Conservation (phyloP, 73 alveolate species). For the Effrenium voratum region DNA sequence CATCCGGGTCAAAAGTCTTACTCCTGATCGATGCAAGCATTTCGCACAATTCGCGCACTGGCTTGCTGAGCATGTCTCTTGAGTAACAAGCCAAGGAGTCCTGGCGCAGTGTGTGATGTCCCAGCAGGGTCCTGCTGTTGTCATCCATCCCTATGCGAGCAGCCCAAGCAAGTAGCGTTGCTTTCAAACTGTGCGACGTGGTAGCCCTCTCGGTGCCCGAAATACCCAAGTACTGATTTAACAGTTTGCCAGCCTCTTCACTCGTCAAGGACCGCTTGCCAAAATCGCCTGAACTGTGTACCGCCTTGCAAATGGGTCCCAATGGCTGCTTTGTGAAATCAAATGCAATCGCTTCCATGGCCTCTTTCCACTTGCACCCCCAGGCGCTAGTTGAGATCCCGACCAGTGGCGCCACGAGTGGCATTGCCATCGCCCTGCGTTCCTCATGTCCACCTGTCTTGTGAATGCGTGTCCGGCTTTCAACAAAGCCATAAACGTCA, state of each 20-base stretch:
- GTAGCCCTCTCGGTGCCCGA: neutral
- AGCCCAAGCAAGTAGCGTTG: neutral
- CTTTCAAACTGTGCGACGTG: conserved; percentile 6
- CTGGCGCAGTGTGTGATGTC: neutral
- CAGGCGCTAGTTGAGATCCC: neutral
- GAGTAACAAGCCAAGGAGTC: conserved; percentile 8
- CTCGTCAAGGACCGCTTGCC: neutral
- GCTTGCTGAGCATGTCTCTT: neutral
- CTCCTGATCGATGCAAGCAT: neutral
- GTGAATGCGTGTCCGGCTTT: neutral
- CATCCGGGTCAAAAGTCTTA: neutral
- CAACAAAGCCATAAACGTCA: neutral
- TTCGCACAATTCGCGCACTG: neutral
- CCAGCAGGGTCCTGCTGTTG: neutral
- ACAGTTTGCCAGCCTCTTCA: neutral
- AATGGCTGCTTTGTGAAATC: neutral
- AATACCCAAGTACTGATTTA: neutral
- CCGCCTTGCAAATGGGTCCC: neutral
- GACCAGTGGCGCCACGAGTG: neutral
- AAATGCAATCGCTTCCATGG: neutral
- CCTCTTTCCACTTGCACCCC: neutral
- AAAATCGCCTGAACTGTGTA: neutral
- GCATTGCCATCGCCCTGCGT: neutral
- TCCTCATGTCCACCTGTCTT: too few species aligned
- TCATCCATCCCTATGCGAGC: neutral